A percentile compares a stretch with the other conserved stretches of the same genome.
Evolutionary conservation across 176 grass and related monocot species (phyloP).

Genomic region (Avena atlantica): DNA sequence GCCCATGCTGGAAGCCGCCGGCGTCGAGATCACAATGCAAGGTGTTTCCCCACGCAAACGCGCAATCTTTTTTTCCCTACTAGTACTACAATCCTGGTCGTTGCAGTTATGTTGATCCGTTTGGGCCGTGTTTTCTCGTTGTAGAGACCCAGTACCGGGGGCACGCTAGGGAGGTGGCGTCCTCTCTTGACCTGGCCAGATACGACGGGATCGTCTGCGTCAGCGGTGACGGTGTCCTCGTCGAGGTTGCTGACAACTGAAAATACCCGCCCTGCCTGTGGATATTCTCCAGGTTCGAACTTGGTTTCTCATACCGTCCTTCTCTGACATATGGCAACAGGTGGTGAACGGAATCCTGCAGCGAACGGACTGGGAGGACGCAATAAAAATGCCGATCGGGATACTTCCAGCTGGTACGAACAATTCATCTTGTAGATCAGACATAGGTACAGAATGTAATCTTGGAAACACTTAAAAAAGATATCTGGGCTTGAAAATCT

Average conservation of each 20-base stretch:
- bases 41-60: slow-evolving; percentile 36
- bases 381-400: slow-evolving; percentile 77
- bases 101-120: slow-evolving; percentile 5
- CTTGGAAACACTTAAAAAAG: slow-evolving; percentile 7
- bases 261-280: neutral
- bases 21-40: slow-evolving; percentile 63
- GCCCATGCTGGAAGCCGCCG: slow-evolving; percentile 67
- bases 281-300: neutral
- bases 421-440: neutral
- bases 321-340: slow-evolving; percentile 4
- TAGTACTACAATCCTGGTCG: neutral
- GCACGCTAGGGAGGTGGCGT: slow-evolving; percentile 73
- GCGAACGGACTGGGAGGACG: slow-evolving; percentile 73
- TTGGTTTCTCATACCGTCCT: neutral
- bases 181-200: slow-evolving; percentile 53
- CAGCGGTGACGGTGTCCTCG: slow-evolving; percentile 79
- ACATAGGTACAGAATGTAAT: neutral
- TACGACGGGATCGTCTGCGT: slow-evolving; percentile 85
- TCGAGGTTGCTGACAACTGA: slow-evolving; percentile 62
- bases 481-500: neutral
- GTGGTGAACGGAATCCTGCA: slow-evolving; percentile 82
- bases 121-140: slow-evolving; percentile 10
- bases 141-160: slow-evolving; percentile 68
- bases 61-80: neutral
- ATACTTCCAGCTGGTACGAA: slow-evolving; percentile 71